These are phyloP conservation scores for Fusarium sp. DNA, from an alignment of 2,329 filamentous ascomycete species.

Conservation along the genomic window DNA sequence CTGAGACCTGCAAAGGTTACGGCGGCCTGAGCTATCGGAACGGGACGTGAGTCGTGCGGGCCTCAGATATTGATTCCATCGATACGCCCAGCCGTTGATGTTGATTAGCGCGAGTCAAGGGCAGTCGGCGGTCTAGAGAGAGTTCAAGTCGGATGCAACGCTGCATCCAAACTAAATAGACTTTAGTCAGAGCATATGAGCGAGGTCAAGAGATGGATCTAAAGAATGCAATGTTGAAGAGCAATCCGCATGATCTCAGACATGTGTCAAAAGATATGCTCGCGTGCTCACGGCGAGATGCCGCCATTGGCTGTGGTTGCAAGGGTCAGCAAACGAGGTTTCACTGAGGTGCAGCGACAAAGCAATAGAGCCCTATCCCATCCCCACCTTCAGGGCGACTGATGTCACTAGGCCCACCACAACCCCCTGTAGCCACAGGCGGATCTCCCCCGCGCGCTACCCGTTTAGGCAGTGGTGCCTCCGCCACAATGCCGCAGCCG, in stretches of 20 bases:
- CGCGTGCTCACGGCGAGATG: constrained; percentile 30
- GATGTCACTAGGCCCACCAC: constrained; percentile 38
- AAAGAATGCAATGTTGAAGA: background rate
- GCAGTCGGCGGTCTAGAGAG: too few relatives aligned
- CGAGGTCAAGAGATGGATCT: too few relatives aligned
- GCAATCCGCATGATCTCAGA: constrained; percentile 32
- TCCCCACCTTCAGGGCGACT: constrained; percentile 25
- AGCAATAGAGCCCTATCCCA: constrained; percentile 26
- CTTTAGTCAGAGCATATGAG: too few relatives aligned
- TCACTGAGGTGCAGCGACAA: background rate
- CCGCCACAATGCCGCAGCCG: constrained; percentile 13
- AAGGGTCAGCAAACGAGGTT: constrained; percentile 1
- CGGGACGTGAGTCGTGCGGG: constrained; percentile 15
- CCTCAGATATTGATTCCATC: background rate
- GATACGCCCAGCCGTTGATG: too few relatives aligned
- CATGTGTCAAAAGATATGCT: constrained; percentile 26
- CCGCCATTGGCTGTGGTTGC: constrained; percentile 29
- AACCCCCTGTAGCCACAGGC: constrained; percentile 21
- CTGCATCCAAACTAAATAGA: too few relatives aligned
- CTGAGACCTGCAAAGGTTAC: too few relatives aligned
- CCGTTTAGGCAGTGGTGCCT: constrained; percentile 27
- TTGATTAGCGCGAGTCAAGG: background rate
- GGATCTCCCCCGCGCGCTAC: constrained; percentile 11
- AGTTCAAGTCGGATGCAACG: too few relatives aligned
- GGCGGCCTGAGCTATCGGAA: constrained; percentile 1